Conservation (phyloP, 208 protist species). For the Leptomonas seymouri region DNA sequence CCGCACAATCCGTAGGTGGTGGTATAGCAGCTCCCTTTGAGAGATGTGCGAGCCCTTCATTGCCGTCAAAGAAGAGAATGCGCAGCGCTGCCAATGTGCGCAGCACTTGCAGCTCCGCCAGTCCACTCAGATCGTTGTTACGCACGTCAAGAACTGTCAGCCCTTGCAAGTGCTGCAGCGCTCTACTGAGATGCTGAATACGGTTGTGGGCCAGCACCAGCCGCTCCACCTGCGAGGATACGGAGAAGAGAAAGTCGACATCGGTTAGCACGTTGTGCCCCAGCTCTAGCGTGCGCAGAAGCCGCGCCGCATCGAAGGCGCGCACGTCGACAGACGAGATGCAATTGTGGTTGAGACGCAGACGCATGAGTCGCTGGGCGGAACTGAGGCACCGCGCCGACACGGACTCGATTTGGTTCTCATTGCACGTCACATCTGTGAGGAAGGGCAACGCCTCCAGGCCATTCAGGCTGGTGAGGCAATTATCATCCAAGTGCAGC, state of each 20-base stretch:
- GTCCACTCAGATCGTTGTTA: slow-evolving; percentile 14
- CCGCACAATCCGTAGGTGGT: neutral
- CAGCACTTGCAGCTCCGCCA: slow-evolving; percentile 27
- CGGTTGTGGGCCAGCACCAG: slow-evolving; percentile 65
- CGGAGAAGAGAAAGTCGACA: slow-evolving; percentile 48
- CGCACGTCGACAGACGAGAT: slow-evolving; percentile 27
- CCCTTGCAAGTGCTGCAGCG: slow-evolving; percentile 43
- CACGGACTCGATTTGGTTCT: slow-evolving; percentile 59
- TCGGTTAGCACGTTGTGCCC: slow-evolving; percentile 56
- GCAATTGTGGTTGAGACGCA: slow-evolving; percentile 52
- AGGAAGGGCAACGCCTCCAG: slow-evolving; percentile 63
- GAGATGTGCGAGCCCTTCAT: slow-evolving; percentile 24
- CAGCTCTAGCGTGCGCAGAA: slow-evolving; percentile 60
- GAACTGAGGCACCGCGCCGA: slow-evolving; percentile 17
- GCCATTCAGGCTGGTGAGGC: slow-evolving; percentile 52
- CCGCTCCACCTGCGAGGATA: slow-evolving; percentile 54
- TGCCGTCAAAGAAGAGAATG: slow-evolving; percentile 40
- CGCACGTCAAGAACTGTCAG: slow-evolving; percentile 30
- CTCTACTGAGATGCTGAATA: slow-evolving; percentile 35
- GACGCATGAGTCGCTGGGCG: slow-evolving; percentile 43
- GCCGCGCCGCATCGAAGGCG: slow-evolving; percentile 47
- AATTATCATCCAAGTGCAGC: slow-evolving; percentile 66
- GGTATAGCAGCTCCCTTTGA: neutral
- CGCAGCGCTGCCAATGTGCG: slow-evolving; percentile 38
- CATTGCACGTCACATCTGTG: slow-evolving; percentile 46